Percentiles rank a stretch among this genome's conserved stretches.
phyloP scores from a whole-genome alignment of 1,284 basidiomycete genomes.

The Leucoagaricus sp. region DNA sequence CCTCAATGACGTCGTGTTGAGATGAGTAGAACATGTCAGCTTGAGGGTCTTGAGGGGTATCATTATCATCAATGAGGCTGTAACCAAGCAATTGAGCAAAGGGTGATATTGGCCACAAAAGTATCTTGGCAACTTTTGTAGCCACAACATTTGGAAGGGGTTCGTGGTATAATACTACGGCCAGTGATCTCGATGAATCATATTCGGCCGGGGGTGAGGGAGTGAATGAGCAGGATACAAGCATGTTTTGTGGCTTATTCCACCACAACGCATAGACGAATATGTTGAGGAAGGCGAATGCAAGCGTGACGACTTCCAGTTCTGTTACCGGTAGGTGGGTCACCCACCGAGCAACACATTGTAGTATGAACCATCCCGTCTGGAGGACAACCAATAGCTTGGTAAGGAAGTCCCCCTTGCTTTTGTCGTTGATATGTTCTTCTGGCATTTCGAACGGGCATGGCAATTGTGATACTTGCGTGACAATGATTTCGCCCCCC shows the following conservation, averaged over 20 bases:
- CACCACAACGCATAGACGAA: constrained; percentile 36
- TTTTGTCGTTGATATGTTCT: constrained; percentile 34
- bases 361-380: constrained; percentile 32
- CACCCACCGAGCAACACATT: constrained; percentile 27
- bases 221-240: neutral
- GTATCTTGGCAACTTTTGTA: too few relatives aligned
- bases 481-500: neutral
- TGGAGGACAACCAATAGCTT: constrained; percentile 34
- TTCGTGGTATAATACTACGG: too few relatives aligned
- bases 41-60: too few relatives aligned
- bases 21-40: neutral
- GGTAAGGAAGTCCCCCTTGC: constrained; percentile 35
- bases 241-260: constrained; percentile 36
- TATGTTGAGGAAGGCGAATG: constrained; percentile 28
- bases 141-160: too few relatives aligned
- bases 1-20: neutral
- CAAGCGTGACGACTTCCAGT: constrained; percentile 34
- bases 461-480: neutral
- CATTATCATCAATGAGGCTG: too few relatives aligned
- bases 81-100: too few relatives aligned
- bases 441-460: constrained; percentile 11
- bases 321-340: constrained; percentile 28
- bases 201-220: too few relatives aligned
- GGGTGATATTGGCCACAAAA: too few relatives aligned
- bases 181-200: too few relatives aligned